Evolutionary conservation across 2,329 filamentous ascomycete species (phyloP).

Genomic region (Whalleya microplaca): DNA sequence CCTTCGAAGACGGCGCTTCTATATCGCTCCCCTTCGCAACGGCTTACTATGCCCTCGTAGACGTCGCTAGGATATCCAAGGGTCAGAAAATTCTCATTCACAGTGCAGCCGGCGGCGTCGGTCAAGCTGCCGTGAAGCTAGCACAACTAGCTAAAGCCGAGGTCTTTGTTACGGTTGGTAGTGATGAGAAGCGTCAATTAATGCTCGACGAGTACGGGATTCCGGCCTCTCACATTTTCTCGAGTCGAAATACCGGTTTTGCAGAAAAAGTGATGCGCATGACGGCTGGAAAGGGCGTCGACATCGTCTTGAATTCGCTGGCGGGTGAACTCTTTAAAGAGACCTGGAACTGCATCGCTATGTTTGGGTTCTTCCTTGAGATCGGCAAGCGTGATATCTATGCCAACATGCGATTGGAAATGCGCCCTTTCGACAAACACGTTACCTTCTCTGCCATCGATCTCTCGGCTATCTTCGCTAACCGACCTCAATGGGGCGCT

Average conservation of each 20-base stretch:
- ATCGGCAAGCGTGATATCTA: constrained; percentile 34
- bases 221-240: constrained; percentile 42
- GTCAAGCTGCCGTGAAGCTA: constrained; percentile 48
- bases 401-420: constrained; percentile 38
- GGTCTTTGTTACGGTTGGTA: constrained; percentile 45
- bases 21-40: neutral
- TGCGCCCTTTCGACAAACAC: constrained; percentile 36
- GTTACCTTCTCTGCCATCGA: neutral
- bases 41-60: constrained; percentile 43
- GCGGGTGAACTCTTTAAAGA: constrained; percentile 39
- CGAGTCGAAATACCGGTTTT: constrained; percentile 38
- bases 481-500: neutral
- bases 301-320: constrained; percentile 51
- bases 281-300: constrained; percentile 41
- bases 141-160: constrained; percentile 42
- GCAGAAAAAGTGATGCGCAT: constrained; percentile 37
- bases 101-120: constrained; percentile 47
- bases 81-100: constrained; percentile 48
- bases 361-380: constrained; percentile 30
- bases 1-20: neutral
- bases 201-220: constrained; percentile 40
- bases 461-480: neutral
- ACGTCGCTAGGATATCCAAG: constrained; percentile 23
- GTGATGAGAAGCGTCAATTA: constrained; percentile 25
- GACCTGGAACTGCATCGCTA: constrained; percentile 19